Conservation (phyloP, 176 grass and related monocot genomes). For the Secale cereale region DNA sequence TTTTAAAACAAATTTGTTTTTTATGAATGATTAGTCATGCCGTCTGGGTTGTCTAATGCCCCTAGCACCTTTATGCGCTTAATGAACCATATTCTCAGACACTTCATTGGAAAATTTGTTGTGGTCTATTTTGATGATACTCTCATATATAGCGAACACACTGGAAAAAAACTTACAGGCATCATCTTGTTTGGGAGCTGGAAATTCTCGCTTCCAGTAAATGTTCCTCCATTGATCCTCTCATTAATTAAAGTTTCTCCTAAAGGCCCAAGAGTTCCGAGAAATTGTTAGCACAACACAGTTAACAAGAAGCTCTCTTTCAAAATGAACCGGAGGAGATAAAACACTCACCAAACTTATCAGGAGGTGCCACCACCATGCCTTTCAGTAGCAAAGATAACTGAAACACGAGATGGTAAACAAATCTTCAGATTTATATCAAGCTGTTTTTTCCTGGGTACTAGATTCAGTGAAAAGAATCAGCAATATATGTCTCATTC, state of each 20-base stretch:
- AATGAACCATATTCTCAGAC: too few relatives aligned
- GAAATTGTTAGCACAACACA: slow-evolving; percentile 14
- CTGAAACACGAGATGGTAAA: slow-evolving; percentile 35
- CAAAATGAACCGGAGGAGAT: slow-evolving; percentile 25
- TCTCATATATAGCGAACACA: neutral
- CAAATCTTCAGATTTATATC: slow-evolving; percentile 17
- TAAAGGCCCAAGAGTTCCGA: slow-evolving; percentile 40
- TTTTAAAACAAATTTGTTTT: too few relatives aligned
- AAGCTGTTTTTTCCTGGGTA: slow-evolving; percentile 10
- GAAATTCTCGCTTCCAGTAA: slow-evolving; percentile 81
- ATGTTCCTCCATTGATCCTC: slow-evolving; percentile 78
- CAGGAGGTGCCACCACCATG: slow-evolving; percentile 92
- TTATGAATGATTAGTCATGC: too few relatives aligned
- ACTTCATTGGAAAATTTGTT: too few relatives aligned
- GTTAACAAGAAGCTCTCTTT: slow-evolving; percentile 13
- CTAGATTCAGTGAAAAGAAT: neutral
- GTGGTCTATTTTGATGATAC: too few relatives aligned
- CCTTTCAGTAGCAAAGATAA: slow-evolving; percentile 96
- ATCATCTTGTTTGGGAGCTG: slow-evolving; percentile 92
- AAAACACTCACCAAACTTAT: slow-evolving; percentile 82
- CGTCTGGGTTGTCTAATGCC: too few relatives aligned
- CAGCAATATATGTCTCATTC: neutral
- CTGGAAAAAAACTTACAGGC: slow-evolving; percentile 58
- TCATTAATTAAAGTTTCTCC: slow-evolving; percentile 84
- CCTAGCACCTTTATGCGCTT: too few relatives aligned